Percentiles rank a stretch among this genome's conserved stretches.
Conservation (phyloP, 768 basidiomycete genomes). For the Boletus pseudopeckii region DNA sequence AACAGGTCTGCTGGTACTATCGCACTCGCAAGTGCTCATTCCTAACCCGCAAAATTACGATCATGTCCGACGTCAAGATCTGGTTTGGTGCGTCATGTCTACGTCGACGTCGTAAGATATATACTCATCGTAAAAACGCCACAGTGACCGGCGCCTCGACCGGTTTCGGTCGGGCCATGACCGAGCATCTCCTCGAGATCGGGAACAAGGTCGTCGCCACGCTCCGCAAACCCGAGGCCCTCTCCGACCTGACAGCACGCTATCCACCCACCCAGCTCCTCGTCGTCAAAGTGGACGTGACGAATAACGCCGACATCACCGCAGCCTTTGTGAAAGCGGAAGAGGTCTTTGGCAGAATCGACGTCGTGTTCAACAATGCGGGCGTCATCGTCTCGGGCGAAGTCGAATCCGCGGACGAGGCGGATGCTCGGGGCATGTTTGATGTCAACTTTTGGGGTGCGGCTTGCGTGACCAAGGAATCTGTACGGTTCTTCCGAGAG, state of each 20-base stretch:
- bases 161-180: conserved; percentile 37
- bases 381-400: conserved; percentile 31
- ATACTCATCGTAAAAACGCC: neutral
- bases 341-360: conserved; percentile 31
- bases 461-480: conserved; percentile 28
- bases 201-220: conserved; percentile 43
- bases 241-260: conserved; percentile 25
- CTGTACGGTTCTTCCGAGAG: conserved; percentile 36
- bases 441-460: conserved; percentile 39
- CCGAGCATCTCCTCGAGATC: conserved; percentile 31
- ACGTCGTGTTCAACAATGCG: conserved; percentile 39
- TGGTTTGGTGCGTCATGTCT: conserved; percentile 14
- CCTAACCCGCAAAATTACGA: neutral
- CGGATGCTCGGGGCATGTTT: conserved; percentile 33
- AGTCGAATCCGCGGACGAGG: conserved; percentile 33
- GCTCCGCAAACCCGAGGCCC: conserved; percentile 36
- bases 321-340: conserved; percentile 28
- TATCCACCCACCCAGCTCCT: conserved; percentile 28
- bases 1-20: too few relatives aligned
- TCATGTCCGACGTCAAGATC: conserved; percentile 18
- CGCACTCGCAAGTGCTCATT: too few relatives aligned
- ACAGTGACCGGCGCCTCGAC: conserved; percentile 35
- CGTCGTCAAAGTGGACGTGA: conserved; percentile 34
- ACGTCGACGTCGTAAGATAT: too few relatives aligned
- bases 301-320: conserved; percentile 17